phyloP scores from a whole-genome alignment of 106 monocot genomes.

The Amphibolis antarctica region DNA sequence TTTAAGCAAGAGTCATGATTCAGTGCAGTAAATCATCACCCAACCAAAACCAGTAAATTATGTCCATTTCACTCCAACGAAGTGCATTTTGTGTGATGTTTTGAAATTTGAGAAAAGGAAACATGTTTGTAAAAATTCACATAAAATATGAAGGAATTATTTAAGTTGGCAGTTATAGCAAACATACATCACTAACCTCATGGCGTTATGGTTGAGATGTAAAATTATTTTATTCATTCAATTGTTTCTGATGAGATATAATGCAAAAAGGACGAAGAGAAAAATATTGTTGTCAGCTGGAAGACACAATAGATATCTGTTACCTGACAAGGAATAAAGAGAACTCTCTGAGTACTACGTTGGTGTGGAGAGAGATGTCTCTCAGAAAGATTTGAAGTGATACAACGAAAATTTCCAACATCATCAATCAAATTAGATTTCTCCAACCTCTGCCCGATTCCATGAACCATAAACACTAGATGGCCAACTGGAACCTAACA shows the following conservation, averaged over 20 bases:
- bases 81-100: no score
- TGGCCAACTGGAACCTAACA: conserved; percentile 90
- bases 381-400: conserved; percentile 74
- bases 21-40: no score
- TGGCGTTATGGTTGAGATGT: no score
- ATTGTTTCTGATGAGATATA: neutral
- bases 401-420: conserved; percentile 91
- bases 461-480: conserved; percentile 98
- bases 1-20: no score
- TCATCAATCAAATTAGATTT: conserved; percentile 99
- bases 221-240: no score
- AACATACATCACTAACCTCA: no score
- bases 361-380: conserved; percentile 75
- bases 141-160: no score
- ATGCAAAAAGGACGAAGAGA: neutral
- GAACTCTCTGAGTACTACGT: conserved; percentile 79
- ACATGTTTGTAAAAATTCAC: no score
- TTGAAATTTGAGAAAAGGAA: no score
- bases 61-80: no score
- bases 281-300: neutral
- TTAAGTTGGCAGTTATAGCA: no score
- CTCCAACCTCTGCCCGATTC: conserved; percentile 92
- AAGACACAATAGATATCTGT: neutral
- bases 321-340: conserved; percentile 97
- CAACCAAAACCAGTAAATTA: no score